Conservation (phyloP, 495 filamentous ascomycete genomes). For the Penicillium turbatum region DNA sequence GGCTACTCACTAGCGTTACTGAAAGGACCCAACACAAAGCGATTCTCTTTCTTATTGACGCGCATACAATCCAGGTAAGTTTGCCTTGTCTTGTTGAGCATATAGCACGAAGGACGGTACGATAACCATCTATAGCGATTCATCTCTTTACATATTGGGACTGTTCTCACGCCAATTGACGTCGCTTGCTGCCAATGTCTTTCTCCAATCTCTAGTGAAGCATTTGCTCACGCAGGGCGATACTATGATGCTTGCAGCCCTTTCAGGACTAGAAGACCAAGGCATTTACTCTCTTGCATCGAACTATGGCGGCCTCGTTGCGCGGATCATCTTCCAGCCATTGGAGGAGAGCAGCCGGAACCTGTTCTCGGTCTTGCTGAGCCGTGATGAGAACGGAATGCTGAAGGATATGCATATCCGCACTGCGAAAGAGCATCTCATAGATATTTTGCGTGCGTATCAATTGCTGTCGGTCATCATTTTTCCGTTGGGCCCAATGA, state of each 20-base stretch:
- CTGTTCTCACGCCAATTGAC: slow-evolving; percentile 65
- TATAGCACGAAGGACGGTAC: neutral
- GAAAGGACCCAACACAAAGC: slow-evolving; percentile 36
- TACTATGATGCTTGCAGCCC: slow-evolving; percentile 72
- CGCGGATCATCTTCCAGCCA: slow-evolving; percentile 88
- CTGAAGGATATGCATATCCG: slow-evolving; percentile 15
- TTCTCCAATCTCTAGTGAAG: slow-evolving; percentile 83
- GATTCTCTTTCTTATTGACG: slow-evolving; percentile 55
- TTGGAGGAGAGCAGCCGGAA: slow-evolving; percentile 88
- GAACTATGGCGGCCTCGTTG: slow-evolving; percentile 90
- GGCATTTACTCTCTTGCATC: slow-evolving; percentile 91
- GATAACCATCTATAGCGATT: slow-evolving; percentile 18
- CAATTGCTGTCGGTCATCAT: slow-evolving; percentile 63
- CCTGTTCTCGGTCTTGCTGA: slow-evolving; percentile 71
- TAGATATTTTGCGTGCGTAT: slow-evolving; percentile 38
- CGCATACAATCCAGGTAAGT: slow-evolving; percentile 44
- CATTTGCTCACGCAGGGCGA: slow-evolving; percentile 93
- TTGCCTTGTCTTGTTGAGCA: neutral
- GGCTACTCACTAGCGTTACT: slow-evolving; percentile 59
- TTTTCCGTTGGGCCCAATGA: slow-evolving; percentile 62
- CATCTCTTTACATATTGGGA: slow-evolving; percentile 49
- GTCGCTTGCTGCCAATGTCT: slow-evolving; percentile 67
- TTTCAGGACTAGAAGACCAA: slow-evolving; percentile 74
- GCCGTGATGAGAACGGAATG: slow-evolving; percentile 18
- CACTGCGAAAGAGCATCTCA: slow-evolving; percentile 32